Conservation (phyloP, 2,329 filamentous ascomycete species). For the Fusarium bactridioides region DNA sequence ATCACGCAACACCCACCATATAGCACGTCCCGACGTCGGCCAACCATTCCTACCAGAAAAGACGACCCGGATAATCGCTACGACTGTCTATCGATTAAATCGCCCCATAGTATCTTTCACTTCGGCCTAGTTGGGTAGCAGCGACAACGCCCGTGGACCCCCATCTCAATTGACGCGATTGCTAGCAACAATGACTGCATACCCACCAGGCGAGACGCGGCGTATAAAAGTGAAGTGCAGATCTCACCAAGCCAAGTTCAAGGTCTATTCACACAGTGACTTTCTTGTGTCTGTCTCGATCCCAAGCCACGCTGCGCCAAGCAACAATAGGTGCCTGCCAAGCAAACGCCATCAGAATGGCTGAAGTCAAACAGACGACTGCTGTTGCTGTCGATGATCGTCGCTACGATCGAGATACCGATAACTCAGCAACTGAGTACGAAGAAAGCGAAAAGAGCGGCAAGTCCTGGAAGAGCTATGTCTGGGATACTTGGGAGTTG, state of each 20-base stretch:
- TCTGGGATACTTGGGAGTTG: constrained; percentile 50
- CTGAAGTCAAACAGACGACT: background rate
- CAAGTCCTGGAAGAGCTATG: constrained; percentile 47
- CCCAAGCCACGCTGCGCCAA: background rate
- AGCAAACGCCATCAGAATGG: background rate
- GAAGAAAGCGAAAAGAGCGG: background rate
- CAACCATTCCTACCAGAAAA: background rate
- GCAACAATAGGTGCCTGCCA: background rate
- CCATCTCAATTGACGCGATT: constrained; percentile 29
- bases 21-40: constrained; percentile 1
- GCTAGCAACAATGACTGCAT: constrained; percentile 30
- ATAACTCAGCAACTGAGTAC: background rate
- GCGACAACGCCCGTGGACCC: background rate
- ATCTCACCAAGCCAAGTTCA: background rate
- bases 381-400: background rate
- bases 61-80: background rate
- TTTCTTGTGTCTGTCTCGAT: background rate
- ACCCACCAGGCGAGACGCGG: background rate
- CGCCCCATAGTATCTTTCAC: background rate
- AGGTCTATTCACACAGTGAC: no score
- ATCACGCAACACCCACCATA: constrained; percentile 9
- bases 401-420: background rate
- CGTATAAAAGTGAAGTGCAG: background rate
- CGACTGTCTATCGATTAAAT: background rate
- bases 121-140: background rate